These are phyloP conservation scores for Backusella circina DNA, from an alignment of 192 early-diverging fungal species.

Conservation along the genomic window DNA sequence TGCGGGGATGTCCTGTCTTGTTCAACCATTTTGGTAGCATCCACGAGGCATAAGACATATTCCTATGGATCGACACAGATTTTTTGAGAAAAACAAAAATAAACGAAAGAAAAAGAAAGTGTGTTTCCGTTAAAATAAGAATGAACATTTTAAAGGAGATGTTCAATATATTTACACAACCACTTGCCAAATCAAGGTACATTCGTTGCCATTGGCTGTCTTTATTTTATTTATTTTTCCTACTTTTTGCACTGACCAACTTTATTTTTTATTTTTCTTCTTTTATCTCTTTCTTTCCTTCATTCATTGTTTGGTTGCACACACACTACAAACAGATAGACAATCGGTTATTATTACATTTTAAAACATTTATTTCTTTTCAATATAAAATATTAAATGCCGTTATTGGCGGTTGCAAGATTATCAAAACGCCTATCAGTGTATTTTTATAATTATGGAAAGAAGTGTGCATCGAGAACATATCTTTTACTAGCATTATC, in stretches of 20 bases:
- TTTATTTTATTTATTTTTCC: not conserved
- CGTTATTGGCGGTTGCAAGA: slow-evolving; percentile 9
- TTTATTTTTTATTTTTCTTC: slow-evolving; percentile 4
- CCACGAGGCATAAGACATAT: not conserved
- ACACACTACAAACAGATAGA: not conserved
- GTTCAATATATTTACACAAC: not conserved
- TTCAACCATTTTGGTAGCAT: not conserved
- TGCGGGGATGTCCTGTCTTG: not conserved
- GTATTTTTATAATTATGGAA: slow-evolving; percentile 29
- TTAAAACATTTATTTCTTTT: too few relatives aligned
- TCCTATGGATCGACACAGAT: not conserved
- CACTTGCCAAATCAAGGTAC: slow-evolving; percentile 1
- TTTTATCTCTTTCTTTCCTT: not conserved
- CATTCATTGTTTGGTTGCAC: not conserved
- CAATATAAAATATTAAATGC: slow-evolving; percentile 7
- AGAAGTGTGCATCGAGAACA: slow-evolving; percentile 4
- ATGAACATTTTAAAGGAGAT: not conserved
- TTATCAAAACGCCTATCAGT: not conserved
- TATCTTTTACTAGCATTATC: slow-evolving; percentile 11
- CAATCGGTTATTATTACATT: not conserved
- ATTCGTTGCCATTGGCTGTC: not conserved
- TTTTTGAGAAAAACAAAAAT: not conserved
- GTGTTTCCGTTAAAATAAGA: not conserved
- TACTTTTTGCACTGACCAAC: slow-evolving; percentile 2
- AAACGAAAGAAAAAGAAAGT: not conserved